Conservation (phyloP, 73 alveolate species). For the Tetrahymena thermophila region DNA sequence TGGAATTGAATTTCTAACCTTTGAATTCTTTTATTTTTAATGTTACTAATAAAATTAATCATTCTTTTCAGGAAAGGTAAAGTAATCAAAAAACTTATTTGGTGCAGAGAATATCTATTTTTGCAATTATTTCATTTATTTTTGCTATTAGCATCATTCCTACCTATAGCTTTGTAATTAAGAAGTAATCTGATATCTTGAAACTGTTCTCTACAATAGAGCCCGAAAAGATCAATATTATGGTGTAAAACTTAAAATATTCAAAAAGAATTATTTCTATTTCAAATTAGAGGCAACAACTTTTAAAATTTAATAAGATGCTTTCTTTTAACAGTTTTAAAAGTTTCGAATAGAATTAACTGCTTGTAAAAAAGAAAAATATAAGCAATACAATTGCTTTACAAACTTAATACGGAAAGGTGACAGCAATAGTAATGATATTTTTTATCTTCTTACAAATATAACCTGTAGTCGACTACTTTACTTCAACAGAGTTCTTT, state of each 20-base stretch:
- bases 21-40: background rate
- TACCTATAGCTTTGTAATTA: background rate
- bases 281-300: background rate
- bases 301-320: background rate
- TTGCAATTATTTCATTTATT: background rate
- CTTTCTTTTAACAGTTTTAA: background rate
- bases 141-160: background rate
- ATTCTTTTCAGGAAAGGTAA: background rate
- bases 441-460: background rate
- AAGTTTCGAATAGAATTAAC: background rate
- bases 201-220: background rate
- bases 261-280: background rate
- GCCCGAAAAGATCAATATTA: background rate
- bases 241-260: background rate
- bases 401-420: background rate
- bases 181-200: background rate
- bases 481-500: background rate
- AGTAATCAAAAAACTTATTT: background rate
- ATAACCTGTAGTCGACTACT: background rate
- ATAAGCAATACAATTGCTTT: background rate
- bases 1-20: background rate
- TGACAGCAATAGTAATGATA: background rate
- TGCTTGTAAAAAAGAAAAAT: background rate
- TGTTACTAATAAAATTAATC: background rate
- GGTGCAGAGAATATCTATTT: background rate